These are phyloP conservation scores for Sporothrix globosa DNA, from an alignment of 2,329 filamentous ascomycete genomes.

Conservation along the genomic window DNA sequence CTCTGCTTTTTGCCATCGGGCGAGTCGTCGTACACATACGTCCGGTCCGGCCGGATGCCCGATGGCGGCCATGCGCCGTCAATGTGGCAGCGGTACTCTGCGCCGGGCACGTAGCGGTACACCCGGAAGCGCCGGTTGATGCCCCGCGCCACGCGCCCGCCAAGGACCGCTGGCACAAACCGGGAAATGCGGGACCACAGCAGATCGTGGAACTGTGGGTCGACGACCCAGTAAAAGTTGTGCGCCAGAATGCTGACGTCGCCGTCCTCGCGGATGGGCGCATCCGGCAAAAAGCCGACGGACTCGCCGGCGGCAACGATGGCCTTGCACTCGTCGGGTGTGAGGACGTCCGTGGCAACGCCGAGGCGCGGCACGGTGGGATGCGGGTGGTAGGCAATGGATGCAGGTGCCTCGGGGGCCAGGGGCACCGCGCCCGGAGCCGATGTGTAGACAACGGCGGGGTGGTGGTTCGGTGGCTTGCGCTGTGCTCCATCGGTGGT, in stretches of 20 bases:
- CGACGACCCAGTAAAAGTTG: constrained; percentile 74
- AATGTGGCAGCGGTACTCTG: constrained; percentile 72
- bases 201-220: constrained; percentile 63
- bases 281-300: constrained; percentile 68
- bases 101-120: constrained; percentile 72
- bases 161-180: constrained; percentile 59
- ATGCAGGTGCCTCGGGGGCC: constrained; percentile 46
- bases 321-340: constrained; percentile 62
- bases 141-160: constrained; percentile 62
- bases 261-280: constrained; percentile 66
- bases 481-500: constrained; percentile 61
- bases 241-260: constrained; percentile 69
- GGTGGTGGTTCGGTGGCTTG: constrained; percentile 70
- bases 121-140: constrained; percentile 72
- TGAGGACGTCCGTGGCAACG: constrained; percentile 63
- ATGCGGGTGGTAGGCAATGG: constrained; percentile 60
- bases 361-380: constrained; percentile 65
- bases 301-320: constrained; percentile 69
- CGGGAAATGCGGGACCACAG: constrained; percentile 64
- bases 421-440: constrained; percentile 60
- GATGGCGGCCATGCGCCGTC: constrained; percentile 75
- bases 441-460: constrained; percentile 67
- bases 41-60: constrained; percentile 59
- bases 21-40: constrained; percentile 69
- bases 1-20: constrained; percentile 63